phyloP scores from a whole-genome alignment of 768 basidiomycete genomes.

The Lenzites betulinus region DNA sequence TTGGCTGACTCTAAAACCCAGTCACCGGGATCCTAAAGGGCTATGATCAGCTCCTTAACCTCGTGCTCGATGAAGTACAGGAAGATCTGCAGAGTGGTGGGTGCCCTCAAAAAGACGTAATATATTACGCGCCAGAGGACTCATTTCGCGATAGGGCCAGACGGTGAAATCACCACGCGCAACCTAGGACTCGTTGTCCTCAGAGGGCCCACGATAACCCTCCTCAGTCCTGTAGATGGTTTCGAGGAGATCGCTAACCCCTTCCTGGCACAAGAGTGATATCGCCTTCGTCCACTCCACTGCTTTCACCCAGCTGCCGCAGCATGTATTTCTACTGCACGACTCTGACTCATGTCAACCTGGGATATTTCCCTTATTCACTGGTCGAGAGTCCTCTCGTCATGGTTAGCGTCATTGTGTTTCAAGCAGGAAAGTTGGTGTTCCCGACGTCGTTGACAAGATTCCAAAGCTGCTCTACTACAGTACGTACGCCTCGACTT shows the following conservation, averaged over 20 bases:
- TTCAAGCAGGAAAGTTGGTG: too few relatives aligned
- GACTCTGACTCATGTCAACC: background rate
- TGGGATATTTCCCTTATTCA: background rate
- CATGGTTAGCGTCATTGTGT: too few relatives aligned
- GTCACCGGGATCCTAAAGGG: constrained; percentile 94
- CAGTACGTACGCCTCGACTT: too few relatives aligned
- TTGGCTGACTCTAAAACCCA: constrained; percentile 35
- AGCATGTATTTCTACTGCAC: constrained; percentile 8
- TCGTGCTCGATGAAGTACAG: constrained; percentile 94
- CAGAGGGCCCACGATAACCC: constrained; percentile 90
- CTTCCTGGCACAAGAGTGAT: constrained; percentile 66
- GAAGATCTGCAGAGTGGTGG: constrained; percentile 65
- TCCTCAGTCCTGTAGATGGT: constrained; percentile 93
- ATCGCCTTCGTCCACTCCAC: background rate
- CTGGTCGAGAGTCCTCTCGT: background rate
- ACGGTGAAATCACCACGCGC: constrained; percentile 64
- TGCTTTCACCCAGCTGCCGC: background rate
- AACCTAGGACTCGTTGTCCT: constrained; percentile 85
- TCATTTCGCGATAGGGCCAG: constrained; percentile 38
- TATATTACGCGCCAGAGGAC: constrained; percentile 39
- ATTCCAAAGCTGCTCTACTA: too few relatives aligned
- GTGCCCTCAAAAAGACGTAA: constrained; percentile 17
- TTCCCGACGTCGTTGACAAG: too few relatives aligned
- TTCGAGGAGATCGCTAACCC: constrained; percentile 94
- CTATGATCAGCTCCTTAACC: constrained; percentile 93